Percentiles rank a stretch among this genome's conserved stretches.
Conservation (phyloP, 2,329 filamentous ascomycete species). For the Trichoderma sp. region DNA sequence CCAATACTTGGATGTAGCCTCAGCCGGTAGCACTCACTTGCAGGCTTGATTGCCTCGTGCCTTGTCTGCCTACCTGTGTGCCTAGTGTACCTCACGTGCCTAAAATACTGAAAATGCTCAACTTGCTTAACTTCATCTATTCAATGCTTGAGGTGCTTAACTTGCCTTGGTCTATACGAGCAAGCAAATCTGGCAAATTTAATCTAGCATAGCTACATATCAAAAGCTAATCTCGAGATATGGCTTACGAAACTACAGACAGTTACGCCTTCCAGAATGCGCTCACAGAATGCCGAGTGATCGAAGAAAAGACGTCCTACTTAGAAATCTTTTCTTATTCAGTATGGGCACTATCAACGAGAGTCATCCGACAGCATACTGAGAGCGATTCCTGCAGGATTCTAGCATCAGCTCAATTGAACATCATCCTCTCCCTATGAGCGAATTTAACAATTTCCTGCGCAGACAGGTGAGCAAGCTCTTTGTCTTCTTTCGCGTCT, state of each 20-base stretch:
- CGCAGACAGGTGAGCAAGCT: neutral
- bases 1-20: neutral
- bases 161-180: neutral
- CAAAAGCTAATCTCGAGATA: accelerated
- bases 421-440: neutral
- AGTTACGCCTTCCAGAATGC: neutral
- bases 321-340: neutral
- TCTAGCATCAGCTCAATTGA: neutral
- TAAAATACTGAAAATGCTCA: no score
- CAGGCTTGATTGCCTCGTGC: neutral
- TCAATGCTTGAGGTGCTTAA: no score
- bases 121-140: no score
- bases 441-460: neutral
- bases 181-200: neutral
- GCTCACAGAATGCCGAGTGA: neutral
- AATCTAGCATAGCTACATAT: neutral
- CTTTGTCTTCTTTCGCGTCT: neutral
- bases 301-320: neutral
- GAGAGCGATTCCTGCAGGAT: neutral
- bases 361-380: neutral
- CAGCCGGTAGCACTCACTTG: neutral
- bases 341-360: neutral
- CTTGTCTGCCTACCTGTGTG: neutral
- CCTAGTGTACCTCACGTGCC: neutral
- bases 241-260: neutral